Base-by-base conservation (phyloP, 108 stramenopile genomes). In the Pseudonitzschia multistriata region DNA sequence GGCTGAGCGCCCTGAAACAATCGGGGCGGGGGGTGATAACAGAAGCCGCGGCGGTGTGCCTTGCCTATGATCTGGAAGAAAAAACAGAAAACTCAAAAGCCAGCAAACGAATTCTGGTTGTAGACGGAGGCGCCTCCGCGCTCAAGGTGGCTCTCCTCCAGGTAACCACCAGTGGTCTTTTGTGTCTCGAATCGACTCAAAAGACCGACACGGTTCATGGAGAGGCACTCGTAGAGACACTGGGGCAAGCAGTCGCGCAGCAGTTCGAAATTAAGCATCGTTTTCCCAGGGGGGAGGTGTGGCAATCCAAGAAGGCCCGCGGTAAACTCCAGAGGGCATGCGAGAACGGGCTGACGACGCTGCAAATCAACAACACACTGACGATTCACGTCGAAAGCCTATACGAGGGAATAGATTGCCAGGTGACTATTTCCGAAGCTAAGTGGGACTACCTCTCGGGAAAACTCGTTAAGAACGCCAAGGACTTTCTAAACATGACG, bases 381-480 rank as follows among this genome's bases (percentile, higher is more conserved):
- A 77, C 83, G 40, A 82, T 86, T 39, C 79, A 79, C 22, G 78
- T 89, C 17, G 91, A 92, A 67, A 79, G 85, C 29, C 67, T 92
- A 49, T 88, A 84, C 62, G 91, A 92, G 72, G 91, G 91, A n/a
- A 79, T 89, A 68, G 91, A 92, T 73, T 76, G 85, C 54, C 74
- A 85, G 22, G 87, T 89, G 21, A 73, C 81, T 21, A 83, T 92
- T 54, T 82, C 80, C 68, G 66, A 78, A 67, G 83, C 88, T 19
- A 77, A 85, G 47, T 92, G 85, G 72, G 91, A 89, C 13, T 83
- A 87, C 80, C 55, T 92, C 68, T 73, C 80, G n/a, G 64, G 74
- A 24, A 69, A 64, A 49, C 66, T 88, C 33, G 56, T 86, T 48
- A 79, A 65, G 34, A 76, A 83, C 68, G 87, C 85, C 25, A 81